Percentiles rank a stretch among this genome's conserved stretches.
phyloP scores from a whole-genome alignment of 805 yeast genomes.

The Limtongia smithiae region DNA sequence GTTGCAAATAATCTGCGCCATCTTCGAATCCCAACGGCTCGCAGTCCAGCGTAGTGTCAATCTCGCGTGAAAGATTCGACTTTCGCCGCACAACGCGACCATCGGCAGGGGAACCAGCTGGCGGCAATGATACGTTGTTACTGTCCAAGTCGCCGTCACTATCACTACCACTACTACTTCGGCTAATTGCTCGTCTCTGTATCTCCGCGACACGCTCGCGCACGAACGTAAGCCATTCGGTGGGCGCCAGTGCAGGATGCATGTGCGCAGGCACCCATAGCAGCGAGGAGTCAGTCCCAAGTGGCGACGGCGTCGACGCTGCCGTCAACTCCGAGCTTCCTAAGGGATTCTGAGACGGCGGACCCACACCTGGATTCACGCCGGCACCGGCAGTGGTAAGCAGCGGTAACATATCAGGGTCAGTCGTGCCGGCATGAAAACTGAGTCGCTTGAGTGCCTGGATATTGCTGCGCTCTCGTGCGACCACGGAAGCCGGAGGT shows the following conservation, averaged over 20 bases:
- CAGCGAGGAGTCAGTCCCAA: constrained; percentile 38
- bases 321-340: too few relatives aligned
- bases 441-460: constrained; percentile 43
- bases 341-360: too few relatives aligned
- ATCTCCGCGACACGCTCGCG: constrained; percentile 41
- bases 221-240: constrained; percentile 52
- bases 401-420: constrained; percentile 41
- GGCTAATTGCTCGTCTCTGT: constrained; percentile 8
- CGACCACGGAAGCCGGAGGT: constrained; percentile 36
- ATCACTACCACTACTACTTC: background rate
- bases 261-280: constrained; percentile 95
- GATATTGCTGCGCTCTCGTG: constrained; percentile 42
- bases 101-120: background rate
- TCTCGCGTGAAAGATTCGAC: constrained; percentile 23
- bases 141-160: background rate
- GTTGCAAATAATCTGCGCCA: constrained; percentile 20
- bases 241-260: constrained; percentile 95
- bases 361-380: too few relatives aligned
- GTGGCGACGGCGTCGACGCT: background rate
- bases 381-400: constrained; percentile 4
- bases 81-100: constrained; percentile 12
- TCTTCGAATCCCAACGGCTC: constrained; percentile 15
- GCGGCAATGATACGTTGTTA: background rate
- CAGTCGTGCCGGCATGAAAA: constrained; percentile 40
- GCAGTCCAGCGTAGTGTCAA: constrained; percentile 10